Evolutionary conservation across 2,329 filamentous ascomycete genomes (phyloP).

Genomic region (Fusarium pininemorale): DNA sequence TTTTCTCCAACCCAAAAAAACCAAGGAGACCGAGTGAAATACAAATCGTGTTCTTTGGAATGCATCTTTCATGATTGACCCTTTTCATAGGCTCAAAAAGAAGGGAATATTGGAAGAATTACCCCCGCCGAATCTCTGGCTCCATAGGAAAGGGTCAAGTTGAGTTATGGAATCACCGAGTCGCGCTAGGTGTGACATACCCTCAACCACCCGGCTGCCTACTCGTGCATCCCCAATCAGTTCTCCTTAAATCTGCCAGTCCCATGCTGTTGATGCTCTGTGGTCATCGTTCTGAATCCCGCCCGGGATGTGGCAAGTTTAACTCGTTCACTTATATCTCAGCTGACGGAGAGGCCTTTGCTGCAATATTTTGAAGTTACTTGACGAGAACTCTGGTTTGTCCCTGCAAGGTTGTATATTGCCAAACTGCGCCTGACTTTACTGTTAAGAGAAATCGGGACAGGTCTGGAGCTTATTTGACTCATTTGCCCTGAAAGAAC

Average conservation of each 20-base stretch:
- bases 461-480: no score
- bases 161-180: not conserved
- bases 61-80: no score
- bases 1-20: not conserved
- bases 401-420: not conserved
- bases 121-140: not conserved
- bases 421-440: not conserved
- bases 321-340: not conserved
- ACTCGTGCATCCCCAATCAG: not conserved
- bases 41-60: no score
- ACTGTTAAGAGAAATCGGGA: no score
- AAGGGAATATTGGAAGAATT: not conserved
- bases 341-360: no score
- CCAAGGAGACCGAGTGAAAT: no score
- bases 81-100: no score
- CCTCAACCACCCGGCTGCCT: not conserved
- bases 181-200: not conserved
- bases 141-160: not conserved
- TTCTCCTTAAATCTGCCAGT: not conserved
- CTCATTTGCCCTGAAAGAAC: not conserved
- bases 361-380: not conserved
- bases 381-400: not conserved
- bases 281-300: not conserved
- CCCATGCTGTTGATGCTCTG: not conserved
- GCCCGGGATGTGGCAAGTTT: not conserved